phyloP scores from a whole-genome alignment of 2,329 filamentous ascomycete species.

The Dryadomyces quercivorus region DNA sequence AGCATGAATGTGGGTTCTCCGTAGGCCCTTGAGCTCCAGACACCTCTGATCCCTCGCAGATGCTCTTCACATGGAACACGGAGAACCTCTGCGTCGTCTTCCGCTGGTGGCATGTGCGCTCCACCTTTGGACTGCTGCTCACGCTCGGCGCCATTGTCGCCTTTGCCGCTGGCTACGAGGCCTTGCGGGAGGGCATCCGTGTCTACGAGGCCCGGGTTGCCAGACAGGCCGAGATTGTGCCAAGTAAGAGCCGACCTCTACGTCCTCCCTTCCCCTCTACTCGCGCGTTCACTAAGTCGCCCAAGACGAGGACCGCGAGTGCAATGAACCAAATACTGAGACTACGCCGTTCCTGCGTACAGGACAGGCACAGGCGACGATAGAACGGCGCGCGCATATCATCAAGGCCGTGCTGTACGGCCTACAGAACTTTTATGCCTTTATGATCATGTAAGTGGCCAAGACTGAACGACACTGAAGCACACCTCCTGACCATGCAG shows the following conservation, averaged over 20 bases:
- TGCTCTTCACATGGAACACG: conserved; percentile 97
- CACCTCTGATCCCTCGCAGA: conserved; percentile 38
- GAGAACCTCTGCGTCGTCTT: conserved; percentile 94
- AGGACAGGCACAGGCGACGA: conserved; percentile 57
- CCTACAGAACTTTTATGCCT: conserved; percentile 93
- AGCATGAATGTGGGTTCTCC: conserved; percentile 71
- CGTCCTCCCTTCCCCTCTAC: conserved; percentile 1
- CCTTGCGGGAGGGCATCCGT: conserved; percentile 62
- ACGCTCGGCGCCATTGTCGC: conserved; percentile 74
- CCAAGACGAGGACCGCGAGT: conserved; percentile 5
- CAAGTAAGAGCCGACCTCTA: conserved; percentile 41
- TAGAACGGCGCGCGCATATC: conserved; percentile 58
- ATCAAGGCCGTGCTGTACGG: conserved; percentile 78
- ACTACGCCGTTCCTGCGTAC: conserved; percentile 49
- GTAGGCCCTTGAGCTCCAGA: not conserved
- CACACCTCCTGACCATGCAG: conserved; percentile 29
- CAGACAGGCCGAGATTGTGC: conserved; percentile 32
- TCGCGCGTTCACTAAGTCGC: conserved; percentile 2
- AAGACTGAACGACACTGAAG: conserved; percentile 16
- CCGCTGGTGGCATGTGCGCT: conserved; percentile 74
- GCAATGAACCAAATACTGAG: conserved; percentile 42
- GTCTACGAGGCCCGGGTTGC: conserved; percentile 57
- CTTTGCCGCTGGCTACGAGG: conserved; percentile 87
- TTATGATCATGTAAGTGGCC: conserved; percentile 89
- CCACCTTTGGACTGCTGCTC: conserved; percentile 60